Percentiles rank a stretch among this genome's conserved stretches.
phyloP scores from a whole-genome alignment of 441 rosid genomes.

The Gossypium schwendimanii region DNA sequence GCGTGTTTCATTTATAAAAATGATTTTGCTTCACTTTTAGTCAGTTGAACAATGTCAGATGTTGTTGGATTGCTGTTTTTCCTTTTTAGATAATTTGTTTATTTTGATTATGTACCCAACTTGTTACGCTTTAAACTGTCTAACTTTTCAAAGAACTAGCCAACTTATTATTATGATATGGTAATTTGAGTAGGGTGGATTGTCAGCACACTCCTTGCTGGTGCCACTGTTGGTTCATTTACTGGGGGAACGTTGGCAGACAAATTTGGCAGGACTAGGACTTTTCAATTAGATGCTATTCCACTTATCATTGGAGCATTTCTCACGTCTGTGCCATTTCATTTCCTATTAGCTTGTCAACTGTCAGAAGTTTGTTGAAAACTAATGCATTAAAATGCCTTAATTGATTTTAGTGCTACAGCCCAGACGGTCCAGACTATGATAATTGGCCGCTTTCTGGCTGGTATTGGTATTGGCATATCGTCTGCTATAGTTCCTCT shows the following conservation, averaged over 20 bases:
- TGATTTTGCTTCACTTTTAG: background rate
- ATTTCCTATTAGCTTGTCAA: conserved; percentile 1
- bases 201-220: conserved; percentile 90
- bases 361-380: conserved; percentile 5
- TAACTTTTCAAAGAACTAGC: background rate
- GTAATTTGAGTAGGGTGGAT: conserved; percentile 69
- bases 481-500: conserved; percentile 95
- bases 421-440: conserved; percentile 83
- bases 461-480: conserved; percentile 96
- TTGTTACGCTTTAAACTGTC: conserved; percentile 2
- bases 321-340: conserved; percentile 48
- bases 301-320: conserved; percentile 81
- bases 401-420: conserved; percentile 50
- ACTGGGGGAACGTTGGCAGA: conserved; percentile 93
- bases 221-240: conserved; percentile 92
- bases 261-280: conserved; percentile 85
- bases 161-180: conserved; percentile 14
- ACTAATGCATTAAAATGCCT: conserved; percentile 15
- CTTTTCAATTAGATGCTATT: conserved; percentile 87
- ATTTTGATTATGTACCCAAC: conserved; percentile 1
- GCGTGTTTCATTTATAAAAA: background rate
- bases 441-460: conserved; percentile 92
- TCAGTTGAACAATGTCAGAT: background rate
- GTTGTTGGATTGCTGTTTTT: background rate
- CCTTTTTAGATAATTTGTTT: background rate